Percentiles rank a stretch among this genome's conserved stretches.
Conservation (phyloP, 495 filamentous ascomycete genomes). For the Ascodesmis nigricans region DNA sequence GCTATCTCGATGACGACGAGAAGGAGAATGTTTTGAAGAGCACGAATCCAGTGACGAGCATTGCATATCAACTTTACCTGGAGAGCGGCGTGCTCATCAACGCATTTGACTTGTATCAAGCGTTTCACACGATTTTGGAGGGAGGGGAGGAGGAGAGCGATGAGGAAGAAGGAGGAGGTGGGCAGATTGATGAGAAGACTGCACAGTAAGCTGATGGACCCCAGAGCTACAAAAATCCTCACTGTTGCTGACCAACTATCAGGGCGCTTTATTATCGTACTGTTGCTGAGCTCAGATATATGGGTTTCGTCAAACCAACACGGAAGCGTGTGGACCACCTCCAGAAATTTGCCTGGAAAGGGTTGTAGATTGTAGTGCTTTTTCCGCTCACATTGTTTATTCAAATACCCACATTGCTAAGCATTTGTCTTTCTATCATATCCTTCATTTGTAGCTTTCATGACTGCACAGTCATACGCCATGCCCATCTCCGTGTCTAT, state of each 20-base stretch:
- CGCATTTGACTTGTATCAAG: slow-evolving; percentile 69
- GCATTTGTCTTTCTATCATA: no score
- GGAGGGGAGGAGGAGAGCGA: slow-evolving; percentile 33
- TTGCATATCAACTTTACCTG: slow-evolving; percentile 76
- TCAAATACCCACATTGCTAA: no score
- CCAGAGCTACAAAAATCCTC: not conserved
- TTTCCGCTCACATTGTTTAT: no score
- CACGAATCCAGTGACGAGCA: slow-evolving; percentile 54
- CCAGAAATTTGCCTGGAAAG: slow-evolving; percentile 56
- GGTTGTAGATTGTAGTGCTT: no score
- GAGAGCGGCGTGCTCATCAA: slow-evolving; percentile 80
- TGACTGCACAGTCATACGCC: no score
- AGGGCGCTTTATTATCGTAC: slow-evolving; percentile 59
- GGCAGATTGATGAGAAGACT: slow-evolving; percentile 15
- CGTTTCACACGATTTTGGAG: slow-evolving; percentile 56
- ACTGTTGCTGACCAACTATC: slow-evolving; percentile 24
- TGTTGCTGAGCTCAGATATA: slow-evolving; percentile 57
- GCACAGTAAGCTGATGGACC: slow-evolving; percentile 9
- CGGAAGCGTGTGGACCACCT: slow-evolving; percentile 83
- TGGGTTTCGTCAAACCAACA: slow-evolving; percentile 75
- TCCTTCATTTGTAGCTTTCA: no score
- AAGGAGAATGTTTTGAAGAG: slow-evolving; percentile 24
- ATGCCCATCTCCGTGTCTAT: no score
- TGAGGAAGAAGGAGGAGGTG: slow-evolving; percentile 25
- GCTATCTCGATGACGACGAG: slow-evolving; percentile 26